Evolutionary conservation across 2,329 filamentous ascomycete species (phyloP), one percentile per base, ranked within the genome.

Genomic region (Knufia petricola): DNA sequence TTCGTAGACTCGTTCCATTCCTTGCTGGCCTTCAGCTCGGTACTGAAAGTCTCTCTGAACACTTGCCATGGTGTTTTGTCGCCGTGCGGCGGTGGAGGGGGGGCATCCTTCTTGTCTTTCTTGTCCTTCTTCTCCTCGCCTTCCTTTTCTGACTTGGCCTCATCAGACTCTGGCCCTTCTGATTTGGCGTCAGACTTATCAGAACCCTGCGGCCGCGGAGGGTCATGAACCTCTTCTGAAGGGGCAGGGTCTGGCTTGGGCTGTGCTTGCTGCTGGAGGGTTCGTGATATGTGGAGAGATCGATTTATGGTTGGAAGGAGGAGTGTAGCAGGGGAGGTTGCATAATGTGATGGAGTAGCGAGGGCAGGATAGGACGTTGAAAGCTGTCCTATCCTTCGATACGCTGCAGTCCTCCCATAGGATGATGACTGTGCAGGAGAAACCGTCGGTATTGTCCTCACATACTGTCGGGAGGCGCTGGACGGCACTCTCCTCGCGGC

Each of bases 1-100:
- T 98, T 96, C 36, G 90, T 98, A 37, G 87, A 94, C 64, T 98
- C 92, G 63, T 98, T 95, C 92, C 92, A 98, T 66, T 98, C 92
- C 64, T 96, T 95, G 13, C 89, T 96, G 46, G 87, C 85, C 67
- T 95, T 88, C 70, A 98, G 94, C 69, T 98, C 92, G 50, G 76
- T 77, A 66, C 87, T 81, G 69, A 98, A 79, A n/a, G 92, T 98
- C 64, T 98, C 92, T 62, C 87, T 87, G 72, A 98, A 98, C 26
- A 98, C 92, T 66, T 96, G 87, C 89, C 92, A 96, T 47, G 92
- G 92, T 2, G 90, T 92, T 75, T 98, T 98, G 71, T 95, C 88
- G 52, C 92, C 92, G 63, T 98, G 92, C 17, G 89, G 90, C n/a
- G 92, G 90, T 12, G 89, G 90, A 19, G 90, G 87, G 10, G 89